Conservation (phyloP, 1,284 basidiomycete species). For the Meripilus lineatus region DNA sequence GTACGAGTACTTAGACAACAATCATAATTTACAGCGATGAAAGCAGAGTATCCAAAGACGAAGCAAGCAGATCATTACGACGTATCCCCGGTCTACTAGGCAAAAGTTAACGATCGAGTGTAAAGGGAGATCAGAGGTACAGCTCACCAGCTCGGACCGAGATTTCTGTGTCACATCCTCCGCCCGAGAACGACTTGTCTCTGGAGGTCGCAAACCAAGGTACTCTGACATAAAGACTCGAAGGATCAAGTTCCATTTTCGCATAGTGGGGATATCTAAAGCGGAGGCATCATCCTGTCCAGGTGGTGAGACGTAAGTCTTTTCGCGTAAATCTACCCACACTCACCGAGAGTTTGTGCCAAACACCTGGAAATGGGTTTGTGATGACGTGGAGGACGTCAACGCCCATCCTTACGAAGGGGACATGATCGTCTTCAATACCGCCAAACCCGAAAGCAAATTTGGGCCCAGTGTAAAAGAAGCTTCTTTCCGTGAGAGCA, state of each 20-base stretch:
- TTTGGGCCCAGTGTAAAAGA: slow-evolving; percentile 50
- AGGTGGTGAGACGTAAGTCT: slow-evolving; percentile 3
- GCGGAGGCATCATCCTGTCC: slow-evolving; percentile 83
- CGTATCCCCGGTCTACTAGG: slow-evolving; percentile 3
- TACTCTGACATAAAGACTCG: slow-evolving; percentile 91
- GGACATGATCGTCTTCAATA: slow-evolving; percentile 93
- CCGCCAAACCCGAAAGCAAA: slow-evolving; percentile 45
- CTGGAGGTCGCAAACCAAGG: slow-evolving; percentile 60
- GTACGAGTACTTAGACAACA: not conserved
- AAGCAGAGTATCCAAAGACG: not conserved
- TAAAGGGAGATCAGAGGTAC: not conserved
- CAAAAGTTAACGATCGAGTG: not conserved
- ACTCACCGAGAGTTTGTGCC: slow-evolving; percentile 79
- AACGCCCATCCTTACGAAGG: slow-evolving; percentile 84
- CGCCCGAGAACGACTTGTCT: not conserved
- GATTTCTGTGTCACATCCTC: not conserved
- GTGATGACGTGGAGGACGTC: slow-evolving; percentile 90
- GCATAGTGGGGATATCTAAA: slow-evolving; percentile 82
- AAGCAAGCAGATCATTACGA: not conserved
- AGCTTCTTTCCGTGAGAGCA: slow-evolving; percentile 47
- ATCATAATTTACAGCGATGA: not conserved
- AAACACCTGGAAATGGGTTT: slow-evolving; percentile 85
- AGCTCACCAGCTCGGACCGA: not conserved
- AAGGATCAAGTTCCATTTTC: slow-evolving; percentile 86
- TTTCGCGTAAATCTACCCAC: slow-evolving; percentile 4